Conservation (phyloP, 768 basidiomycete species). For the Candolleomyces aberdarensis region DNA sequence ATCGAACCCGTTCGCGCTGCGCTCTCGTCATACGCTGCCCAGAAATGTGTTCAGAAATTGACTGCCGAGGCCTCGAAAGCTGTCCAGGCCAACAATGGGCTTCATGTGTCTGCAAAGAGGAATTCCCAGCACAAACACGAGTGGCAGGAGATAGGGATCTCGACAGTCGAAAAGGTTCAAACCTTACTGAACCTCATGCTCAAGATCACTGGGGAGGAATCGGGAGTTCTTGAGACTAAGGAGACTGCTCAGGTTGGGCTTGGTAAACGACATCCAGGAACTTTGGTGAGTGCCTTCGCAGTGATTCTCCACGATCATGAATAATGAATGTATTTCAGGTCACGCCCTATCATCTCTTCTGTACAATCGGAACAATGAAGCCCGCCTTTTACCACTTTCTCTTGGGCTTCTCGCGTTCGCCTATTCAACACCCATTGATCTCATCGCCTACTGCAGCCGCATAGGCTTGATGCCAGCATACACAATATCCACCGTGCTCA, state of each 20-base stretch:
- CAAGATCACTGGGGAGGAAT: not conserved
- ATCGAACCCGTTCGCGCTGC: not conserved
- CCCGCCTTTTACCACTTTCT: not conserved
- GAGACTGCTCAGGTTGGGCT: not conserved
- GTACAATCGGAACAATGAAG: not conserved
- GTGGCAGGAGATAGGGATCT: not conserved
- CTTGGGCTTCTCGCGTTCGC: not conserved
- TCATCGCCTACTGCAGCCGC: not conserved
- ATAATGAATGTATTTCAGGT: not conserved
- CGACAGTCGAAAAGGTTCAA: not conserved
- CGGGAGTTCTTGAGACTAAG: not conserved
- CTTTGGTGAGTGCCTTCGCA: not conserved
- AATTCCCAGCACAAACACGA: not conserved
- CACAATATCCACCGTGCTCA: not conserved
- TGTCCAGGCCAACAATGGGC: not conserved
- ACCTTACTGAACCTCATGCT: not conserved
- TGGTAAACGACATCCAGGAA: not conserved
- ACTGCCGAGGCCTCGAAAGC: not conserved
- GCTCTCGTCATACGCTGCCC: not conserved
- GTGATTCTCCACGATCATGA: not conserved
- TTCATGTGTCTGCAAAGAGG: not conserved
- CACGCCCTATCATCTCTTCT: slow-evolving; percentile 2
- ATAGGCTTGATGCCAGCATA: not conserved
- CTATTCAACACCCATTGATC: not conserved
- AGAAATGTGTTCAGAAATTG: not conserved